Evolutionary conservation across 2,329 filamentous ascomycete species (phyloP).

Genomic region (Stemphylium vesicarium): DNA sequence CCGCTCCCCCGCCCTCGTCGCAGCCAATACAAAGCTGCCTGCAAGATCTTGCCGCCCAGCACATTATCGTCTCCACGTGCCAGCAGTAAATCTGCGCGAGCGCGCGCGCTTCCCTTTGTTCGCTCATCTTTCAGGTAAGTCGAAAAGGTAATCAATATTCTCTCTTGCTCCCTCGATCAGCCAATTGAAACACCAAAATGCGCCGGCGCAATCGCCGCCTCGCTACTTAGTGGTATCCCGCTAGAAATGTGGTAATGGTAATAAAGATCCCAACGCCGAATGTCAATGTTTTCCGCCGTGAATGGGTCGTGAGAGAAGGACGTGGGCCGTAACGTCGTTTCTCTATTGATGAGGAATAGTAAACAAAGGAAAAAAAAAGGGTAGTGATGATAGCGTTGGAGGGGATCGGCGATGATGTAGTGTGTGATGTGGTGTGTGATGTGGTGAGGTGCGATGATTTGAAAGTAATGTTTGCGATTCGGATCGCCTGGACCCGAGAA

Average conservation of each 20-base stretch:
- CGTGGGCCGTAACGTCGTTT: slow-evolving; percentile 17
- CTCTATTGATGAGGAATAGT: slow-evolving; percentile 16
- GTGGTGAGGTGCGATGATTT: slow-evolving; percentile 21
- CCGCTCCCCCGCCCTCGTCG: background rate
- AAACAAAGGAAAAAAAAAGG: slow-evolving; percentile 37
- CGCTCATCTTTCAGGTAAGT: background rate
- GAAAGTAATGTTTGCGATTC: slow-evolving; percentile 32
- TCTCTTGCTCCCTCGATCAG: slow-evolving; percentile 6
- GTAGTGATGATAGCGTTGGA: slow-evolving; percentile 9
- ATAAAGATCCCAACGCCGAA: slow-evolving; percentile 11
- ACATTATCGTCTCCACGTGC: slow-evolving; percentile 4
- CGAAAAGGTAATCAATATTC: slow-evolving; percentile 4
- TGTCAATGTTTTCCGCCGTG: slow-evolving; percentile 14
- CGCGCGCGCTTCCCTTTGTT: background rate
- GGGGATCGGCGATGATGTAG: slow-evolving; percentile 9
- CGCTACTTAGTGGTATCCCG: slow-evolving; percentile 3
- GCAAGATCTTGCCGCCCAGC: slow-evolving; percentile 10
- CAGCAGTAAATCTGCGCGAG: background rate
- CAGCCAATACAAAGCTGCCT: background rate
- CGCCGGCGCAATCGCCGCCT: slow-evolving; percentile 5
- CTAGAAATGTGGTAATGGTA: slow-evolving; percentile 11
- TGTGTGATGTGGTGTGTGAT: too few relatives aligned
- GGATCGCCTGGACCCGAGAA: slow-evolving; percentile 47
- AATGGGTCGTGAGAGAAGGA: slow-evolving; percentile 13
- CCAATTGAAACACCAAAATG: slow-evolving; percentile 18